Conservation (phyloP, 139 green algal species). For the Chlorella ohadii region DNA sequence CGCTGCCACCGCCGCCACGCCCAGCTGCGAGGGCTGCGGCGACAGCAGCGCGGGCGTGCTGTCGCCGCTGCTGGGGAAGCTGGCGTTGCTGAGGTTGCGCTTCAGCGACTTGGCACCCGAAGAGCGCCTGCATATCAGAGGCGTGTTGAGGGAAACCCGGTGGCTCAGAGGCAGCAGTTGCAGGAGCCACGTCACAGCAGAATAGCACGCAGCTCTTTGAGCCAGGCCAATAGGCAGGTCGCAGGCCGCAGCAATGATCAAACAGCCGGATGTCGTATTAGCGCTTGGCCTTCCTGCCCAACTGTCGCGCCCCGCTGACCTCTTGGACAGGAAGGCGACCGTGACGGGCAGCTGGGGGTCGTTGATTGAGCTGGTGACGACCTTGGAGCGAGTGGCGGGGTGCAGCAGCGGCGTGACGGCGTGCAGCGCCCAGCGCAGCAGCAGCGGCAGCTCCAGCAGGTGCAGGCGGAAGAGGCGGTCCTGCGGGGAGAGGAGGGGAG, state of each 20-base stretch:
- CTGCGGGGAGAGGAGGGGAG: background rate
- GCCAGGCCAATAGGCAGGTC: too few relatives aligned
- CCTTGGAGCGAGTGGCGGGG: slow-evolving; percentile 39
- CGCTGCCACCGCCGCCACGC: background rate
- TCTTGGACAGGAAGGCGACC: slow-evolving; percentile 35
- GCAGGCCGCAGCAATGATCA: too few relatives aligned
- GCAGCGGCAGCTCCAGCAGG: slow-evolving; percentile 50
- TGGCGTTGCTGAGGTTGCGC: slow-evolving; percentile 12
- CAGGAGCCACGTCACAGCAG: too few relatives aligned
- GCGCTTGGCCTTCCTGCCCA: background rate
- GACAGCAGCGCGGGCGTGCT: slow-evolving; percentile 22
- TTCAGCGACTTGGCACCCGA: background rate
- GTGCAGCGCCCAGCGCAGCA: slow-evolving; percentile 44
- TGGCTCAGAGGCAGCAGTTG: too few relatives aligned
- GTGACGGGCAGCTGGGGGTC: slow-evolving; percentile 37
- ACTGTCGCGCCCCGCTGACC: background rate
- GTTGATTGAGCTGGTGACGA: slow-evolving; percentile 29
- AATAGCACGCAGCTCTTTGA: too few relatives aligned
- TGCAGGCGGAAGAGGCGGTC: slow-evolving; percentile 52
- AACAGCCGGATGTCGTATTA: too few relatives aligned
- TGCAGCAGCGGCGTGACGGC: slow-evolving; percentile 41
- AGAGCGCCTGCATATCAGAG: slow-evolving; percentile 4
- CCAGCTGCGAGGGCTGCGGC: background rate
- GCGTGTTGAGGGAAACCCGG: too few relatives aligned
- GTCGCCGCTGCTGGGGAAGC: slow-evolving; percentile 23